These are phyloP conservation scores for Hypoxylon cercidicola DNA, from an alignment of 495 filamentous ascomycete species.

Conservation along the genomic window DNA sequence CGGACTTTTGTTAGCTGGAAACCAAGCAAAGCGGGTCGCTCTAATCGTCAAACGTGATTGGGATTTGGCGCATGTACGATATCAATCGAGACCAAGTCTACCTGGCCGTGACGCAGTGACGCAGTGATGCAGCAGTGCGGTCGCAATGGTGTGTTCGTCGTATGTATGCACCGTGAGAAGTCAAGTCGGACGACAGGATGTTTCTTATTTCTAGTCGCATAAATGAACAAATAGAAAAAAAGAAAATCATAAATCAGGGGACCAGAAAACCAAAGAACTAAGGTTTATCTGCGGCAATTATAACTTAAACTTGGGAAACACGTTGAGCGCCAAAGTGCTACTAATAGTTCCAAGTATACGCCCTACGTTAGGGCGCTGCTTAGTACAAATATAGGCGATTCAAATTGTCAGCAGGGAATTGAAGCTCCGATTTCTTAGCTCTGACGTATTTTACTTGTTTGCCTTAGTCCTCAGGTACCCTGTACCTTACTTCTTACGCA, in stretches of 20 bases:
- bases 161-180: conserved; percentile 13
- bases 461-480: conserved; percentile 10
- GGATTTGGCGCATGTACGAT: conserved; percentile 21
- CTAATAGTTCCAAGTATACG: neutral
- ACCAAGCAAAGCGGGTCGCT: conserved; percentile 35
- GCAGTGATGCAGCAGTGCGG: too few relatives aligned
- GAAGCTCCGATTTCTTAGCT: conserved; percentile 31
- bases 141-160: neutral
- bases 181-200: conserved; percentile 5
- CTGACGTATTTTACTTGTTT: conserved; percentile 33
- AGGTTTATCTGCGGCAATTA: conserved; percentile 30
- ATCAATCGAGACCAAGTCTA: conserved; percentile 29
- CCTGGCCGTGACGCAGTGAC: neutral
- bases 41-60: conserved; percentile 41
- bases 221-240: conserved; percentile 8
- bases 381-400: neutral
- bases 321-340: conserved; percentile 25
- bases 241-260: neutral
- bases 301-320: conserved; percentile 22
- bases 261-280: conserved; percentile 5
- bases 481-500: too few relatives aligned
- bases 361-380: neutral
- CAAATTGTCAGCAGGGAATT: conserved; percentile 37
- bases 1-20: conserved; percentile 38
- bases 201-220: conserved; percentile 3